Base-by-base conservation (phyloP, 2,329 filamentous ascomycete genomes). In the Calonectria pauciramosa region DNA sequence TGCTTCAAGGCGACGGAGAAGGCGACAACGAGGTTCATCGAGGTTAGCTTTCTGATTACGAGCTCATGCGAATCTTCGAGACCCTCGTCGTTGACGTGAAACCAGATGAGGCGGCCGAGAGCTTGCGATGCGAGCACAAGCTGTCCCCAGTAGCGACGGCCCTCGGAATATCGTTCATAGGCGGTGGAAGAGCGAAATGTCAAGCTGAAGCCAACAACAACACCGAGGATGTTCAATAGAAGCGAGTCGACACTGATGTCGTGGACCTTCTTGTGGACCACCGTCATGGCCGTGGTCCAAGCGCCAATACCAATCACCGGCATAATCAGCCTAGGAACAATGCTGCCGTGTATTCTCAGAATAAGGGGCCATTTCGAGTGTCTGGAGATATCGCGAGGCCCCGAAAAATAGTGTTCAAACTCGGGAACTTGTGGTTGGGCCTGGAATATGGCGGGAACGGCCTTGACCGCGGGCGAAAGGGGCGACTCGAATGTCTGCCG, bases 311-410 rank as follows among this genome's bases (percentile, higher is more conserved):
- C 8, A 4, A 41, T 1, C 36, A 63, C 23, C 1, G 56, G 56
- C 56, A 63, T 4, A 30, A 63, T 28, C 20, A 63, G 36, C 6
- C 34, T 41, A 4, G 56, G 56, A 4, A 63, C 11, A 30, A 63
- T 63, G 9, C 56, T 63, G 26, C 56, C 56, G 9, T 63, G 56
- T 38, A 63, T 38, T 8, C 56, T 41, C 34, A 63, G n/a, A 41
- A 63, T 63, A 20, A 63, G 56, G 4, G 56, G 56, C 56, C 56
- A 63, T 18, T 63, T 63, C 32, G 56, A 63, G 56, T 63, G 56
- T 20, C 56, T 63, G 34, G 34, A 26, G 18, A 41, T 13, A 28
- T 63, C 56, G 8, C 56, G 56, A 13, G 56, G 56, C 8, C 56
- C 56, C 3, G 56, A 41, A 9, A 63, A 63, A 16, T 63, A 63